A percentile compares a stretch with the other conserved stretches of the same genome.
Evolutionary conservation across 179 eudicot species (phyloP).

Genomic region (Silene coronaria): DNA sequence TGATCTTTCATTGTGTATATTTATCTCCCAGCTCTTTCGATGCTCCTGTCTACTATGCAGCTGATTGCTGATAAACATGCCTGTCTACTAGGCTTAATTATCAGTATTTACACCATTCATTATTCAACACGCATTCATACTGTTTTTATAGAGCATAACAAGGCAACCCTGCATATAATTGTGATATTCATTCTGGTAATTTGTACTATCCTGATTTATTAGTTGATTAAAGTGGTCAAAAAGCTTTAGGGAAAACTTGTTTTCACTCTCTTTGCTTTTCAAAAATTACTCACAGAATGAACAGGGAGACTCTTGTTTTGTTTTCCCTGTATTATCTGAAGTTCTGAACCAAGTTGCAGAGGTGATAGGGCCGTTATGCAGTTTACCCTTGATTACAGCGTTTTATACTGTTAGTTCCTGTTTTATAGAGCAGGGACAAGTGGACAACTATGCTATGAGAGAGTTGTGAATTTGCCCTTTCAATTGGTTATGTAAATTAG

Average conservation of each 20-base stretch:
- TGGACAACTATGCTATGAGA: background rate
- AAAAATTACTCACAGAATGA: conserved; percentile 2
- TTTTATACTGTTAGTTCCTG: background rate
- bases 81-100: background rate
- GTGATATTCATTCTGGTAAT: background rate
- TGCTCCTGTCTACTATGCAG: conserved; percentile 4
- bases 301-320: background rate
- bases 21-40: background rate
- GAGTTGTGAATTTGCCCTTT: background rate
- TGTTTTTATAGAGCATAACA: background rate
- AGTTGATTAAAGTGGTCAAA: conserved; percentile 2
- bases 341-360: conserved; percentile 9
- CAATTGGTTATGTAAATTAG: background rate
- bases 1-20: conserved; percentile 1
- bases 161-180: background rate
- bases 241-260: background rate
- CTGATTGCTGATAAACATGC: background rate
- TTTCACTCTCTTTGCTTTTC: background rate
- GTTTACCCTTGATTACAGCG: background rate
- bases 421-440: background rate
- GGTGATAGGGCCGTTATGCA: background rate
- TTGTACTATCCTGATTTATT: background rate
- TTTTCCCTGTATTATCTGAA: conserved; percentile 7
- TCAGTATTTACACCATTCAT: conserved; percentile 2
- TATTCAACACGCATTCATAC: background rate